Evolutionary conservation across 352 stramenopile species (phyloP).

Genomic region (Blastocystis sp.): DNA sequence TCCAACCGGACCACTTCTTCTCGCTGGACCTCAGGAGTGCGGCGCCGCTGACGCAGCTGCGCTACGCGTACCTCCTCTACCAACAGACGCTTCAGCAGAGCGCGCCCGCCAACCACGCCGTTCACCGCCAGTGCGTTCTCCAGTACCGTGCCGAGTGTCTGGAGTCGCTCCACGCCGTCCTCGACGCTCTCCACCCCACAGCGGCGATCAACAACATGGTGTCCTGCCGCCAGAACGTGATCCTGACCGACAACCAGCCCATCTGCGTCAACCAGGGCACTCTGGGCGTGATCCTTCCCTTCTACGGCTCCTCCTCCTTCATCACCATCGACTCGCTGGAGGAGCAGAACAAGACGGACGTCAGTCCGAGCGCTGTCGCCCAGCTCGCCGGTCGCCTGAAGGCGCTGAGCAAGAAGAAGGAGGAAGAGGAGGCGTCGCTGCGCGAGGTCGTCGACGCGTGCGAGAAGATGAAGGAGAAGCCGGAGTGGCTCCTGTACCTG

Average conservation of each 20-base stretch:
- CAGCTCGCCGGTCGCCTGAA: background rate
- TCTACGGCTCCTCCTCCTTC: constrained; percentile 61
- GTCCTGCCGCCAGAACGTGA: background rate
- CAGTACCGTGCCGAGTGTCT: background rate
- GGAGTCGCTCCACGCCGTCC: background rate
- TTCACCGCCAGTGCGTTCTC: background rate
- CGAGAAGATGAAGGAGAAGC: background rate
- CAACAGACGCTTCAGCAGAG: background rate
- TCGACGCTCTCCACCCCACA: background rate
- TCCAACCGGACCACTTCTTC: background rate
- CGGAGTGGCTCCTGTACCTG: background rate
- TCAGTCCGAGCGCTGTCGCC: background rate
- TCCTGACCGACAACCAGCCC: constrained; percentile 16
- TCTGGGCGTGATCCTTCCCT: constrained; percentile 33
- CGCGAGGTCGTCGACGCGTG: background rate
- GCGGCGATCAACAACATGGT: constrained; percentile 9
- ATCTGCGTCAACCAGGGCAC: constrained; percentile 1
- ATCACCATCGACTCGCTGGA: background rate
- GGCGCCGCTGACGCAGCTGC: constrained; percentile 13
- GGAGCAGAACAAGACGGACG: background rate
- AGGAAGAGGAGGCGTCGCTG: background rate
- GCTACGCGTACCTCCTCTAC: constrained; percentile 8
- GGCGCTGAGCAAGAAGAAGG: background rate
- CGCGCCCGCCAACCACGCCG: too few relatives aligned
- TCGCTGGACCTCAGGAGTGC: background rate